phyloP scores from a whole-genome alignment of 495 filamentous ascomycete species.

The Lindgomyces ingoldianus region DNA sequence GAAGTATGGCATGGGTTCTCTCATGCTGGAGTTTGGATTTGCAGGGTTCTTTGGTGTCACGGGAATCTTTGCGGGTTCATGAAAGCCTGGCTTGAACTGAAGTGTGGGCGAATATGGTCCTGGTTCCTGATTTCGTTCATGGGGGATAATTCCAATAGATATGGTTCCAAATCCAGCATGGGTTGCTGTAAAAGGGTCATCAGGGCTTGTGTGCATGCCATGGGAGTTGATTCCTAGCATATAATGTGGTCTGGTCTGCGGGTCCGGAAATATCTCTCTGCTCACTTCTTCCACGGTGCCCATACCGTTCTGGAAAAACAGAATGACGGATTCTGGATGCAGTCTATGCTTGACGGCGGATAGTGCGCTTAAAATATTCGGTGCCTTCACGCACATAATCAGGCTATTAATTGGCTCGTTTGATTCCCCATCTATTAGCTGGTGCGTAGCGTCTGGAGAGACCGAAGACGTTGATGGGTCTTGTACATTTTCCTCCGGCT shows the following conservation, averaged over 20 bases:
- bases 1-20: background rate
- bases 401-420: conserved; percentile 67
- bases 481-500: background rate
- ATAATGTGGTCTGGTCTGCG: conserved; percentile 66
- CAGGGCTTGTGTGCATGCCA: conserved; percentile 51
- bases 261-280: conserved; percentile 64
- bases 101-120: conserved; percentile 12
- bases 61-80: background rate
- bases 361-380: conserved; percentile 59
- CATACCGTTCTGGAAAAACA: conserved; percentile 81
- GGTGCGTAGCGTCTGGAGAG: background rate
- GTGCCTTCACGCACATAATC: conserved; percentile 68
- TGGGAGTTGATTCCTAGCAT: conserved; percentile 73
- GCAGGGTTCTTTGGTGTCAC: background rate
- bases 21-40: conserved; percentile 16
- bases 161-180: conserved; percentile 67
- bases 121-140: conserved; percentile 5
- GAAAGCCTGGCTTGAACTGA: conserved; percentile 5
- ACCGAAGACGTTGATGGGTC: background rate
- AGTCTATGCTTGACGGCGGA: conserved; percentile 63
- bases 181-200: conserved; percentile 59
- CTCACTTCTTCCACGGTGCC: conserved; percentile 77
- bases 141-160: conserved; percentile 58
- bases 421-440: conserved; percentile 21
- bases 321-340: conserved; percentile 70